Evolutionary conservation across 2,329 filamentous ascomycete genomes (phyloP).

Genomic region (Colletotrichum sp.): DNA sequence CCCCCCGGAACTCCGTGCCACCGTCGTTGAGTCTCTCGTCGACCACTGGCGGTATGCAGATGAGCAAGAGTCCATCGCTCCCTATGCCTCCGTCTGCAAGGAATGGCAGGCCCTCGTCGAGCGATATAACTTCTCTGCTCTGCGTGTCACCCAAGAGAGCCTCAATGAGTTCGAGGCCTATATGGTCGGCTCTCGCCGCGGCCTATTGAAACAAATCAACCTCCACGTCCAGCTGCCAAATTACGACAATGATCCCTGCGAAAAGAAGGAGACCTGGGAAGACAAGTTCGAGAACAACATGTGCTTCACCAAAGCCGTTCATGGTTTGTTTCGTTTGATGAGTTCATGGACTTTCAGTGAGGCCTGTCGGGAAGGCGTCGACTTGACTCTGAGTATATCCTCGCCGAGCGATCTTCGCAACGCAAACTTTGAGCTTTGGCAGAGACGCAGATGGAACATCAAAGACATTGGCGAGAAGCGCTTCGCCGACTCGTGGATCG

Average conservation of each 20-base stretch:
- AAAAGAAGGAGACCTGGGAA: slow-evolving; percentile 25
- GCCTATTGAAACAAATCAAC: slow-evolving; percentile 24
- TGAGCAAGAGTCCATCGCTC: slow-evolving; percentile 17
- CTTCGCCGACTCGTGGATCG: slow-evolving; percentile 22
- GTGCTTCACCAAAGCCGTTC: slow-evolving; percentile 27
- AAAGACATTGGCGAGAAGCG: slow-evolving; percentile 26
- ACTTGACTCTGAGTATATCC: slow-evolving; percentile 18
- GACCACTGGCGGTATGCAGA: slow-evolving; percentile 22
- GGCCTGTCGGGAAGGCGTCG: slow-evolving; percentile 14
- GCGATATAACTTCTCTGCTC: slow-evolving; percentile 25
- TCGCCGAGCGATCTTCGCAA: slow-evolving; percentile 26
- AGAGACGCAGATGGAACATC: slow-evolving; percentile 22
- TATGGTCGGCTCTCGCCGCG: slow-evolving; percentile 24
- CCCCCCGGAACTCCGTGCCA: slow-evolving; percentile 18
- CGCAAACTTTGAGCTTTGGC: slow-evolving; percentile 22
- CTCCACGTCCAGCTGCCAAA: slow-evolving; percentile 26
- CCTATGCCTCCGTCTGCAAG: slow-evolving; percentile 29
- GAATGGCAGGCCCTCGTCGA: slow-evolving; percentile 31
- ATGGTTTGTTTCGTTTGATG: slow-evolving; percentile 27
- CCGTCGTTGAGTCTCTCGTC: slow-evolving; percentile 20
- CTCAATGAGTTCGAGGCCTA: slow-evolving; percentile 24
- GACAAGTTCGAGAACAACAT: slow-evolving; percentile 30
- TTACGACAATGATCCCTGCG: slow-evolving; percentile 24
- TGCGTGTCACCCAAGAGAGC: slow-evolving; percentile 22
- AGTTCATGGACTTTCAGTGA: slow-evolving; percentile 24